phyloP scores from a whole-genome alignment of 768 basidiomycete genomes.

The Leccinum truebloodii region DNA sequence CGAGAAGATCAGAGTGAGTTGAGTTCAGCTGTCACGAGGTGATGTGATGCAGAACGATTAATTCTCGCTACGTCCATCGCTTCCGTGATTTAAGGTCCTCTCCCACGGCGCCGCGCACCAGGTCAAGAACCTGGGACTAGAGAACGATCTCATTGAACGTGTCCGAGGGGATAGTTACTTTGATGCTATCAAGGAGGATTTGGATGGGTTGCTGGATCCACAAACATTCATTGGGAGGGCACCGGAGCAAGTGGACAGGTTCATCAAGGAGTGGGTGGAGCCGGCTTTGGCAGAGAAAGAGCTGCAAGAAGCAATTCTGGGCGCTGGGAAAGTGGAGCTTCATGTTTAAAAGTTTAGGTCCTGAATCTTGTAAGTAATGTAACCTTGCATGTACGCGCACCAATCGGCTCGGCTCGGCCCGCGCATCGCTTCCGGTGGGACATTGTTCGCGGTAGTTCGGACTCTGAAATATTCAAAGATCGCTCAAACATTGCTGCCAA shows the following conservation, averaged over 20 bases:
- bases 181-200: slow-evolving; percentile 76
- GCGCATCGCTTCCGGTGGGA: slow-evolving; percentile 23
- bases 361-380: neutral
- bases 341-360: slow-evolving; percentile 38
- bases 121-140: slow-evolving; percentile 91
- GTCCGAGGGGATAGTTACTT: slow-evolving; percentile 85
- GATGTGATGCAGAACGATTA: slow-evolving; percentile 14
- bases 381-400: neutral
- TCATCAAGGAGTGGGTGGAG: slow-evolving; percentile 82
- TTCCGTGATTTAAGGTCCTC: slow-evolving; percentile 56
- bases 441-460: slow-evolving; percentile 12
- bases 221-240: slow-evolving; percentile 90
- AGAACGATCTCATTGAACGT: slow-evolving; percentile 94
- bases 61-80: slow-evolving; percentile 10
- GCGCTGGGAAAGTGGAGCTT: slow-evolving; percentile 63
- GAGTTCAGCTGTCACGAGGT: slow-evolving; percentile 10
- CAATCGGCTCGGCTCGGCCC: slow-evolving; percentile 19
- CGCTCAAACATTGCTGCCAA: slow-evolving; percentile 5
- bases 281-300: slow-evolving; percentile 73
- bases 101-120: slow-evolving; percentile 94
- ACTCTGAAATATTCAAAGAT: slow-evolving; percentile 23
- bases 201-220: slow-evolving; percentile 82
- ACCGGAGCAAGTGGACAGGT: slow-evolving; percentile 90
- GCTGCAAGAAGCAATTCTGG: slow-evolving; percentile 51
- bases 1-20: slow-evolving; percentile 87